Evolutionary conservation across 768 basidiomycete genomes (phyloP), one percentile per base, ranked within the genome.

Genomic region (Neoboletus brunneissimus): DNA sequence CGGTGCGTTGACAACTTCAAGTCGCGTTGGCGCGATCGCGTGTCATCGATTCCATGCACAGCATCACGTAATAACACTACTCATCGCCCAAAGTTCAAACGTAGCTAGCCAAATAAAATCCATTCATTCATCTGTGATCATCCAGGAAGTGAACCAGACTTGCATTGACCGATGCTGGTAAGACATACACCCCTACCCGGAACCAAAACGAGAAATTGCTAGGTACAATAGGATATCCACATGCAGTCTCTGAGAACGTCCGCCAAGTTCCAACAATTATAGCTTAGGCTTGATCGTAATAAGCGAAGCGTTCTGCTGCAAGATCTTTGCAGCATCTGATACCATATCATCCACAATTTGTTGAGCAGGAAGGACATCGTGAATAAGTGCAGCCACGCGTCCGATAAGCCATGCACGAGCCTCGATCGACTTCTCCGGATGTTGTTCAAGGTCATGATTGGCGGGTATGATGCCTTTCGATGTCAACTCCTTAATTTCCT

Each of bases 261-360:
- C 1, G 15, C 31, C 0, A n/a, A n/a, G n/a, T n/a, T n/a, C n/a
- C n/a, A 35, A 38, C 12, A 43, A 38, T 50, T 68, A 87, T 57
- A 87, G 73, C 73, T 80, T 86, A 31, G 85, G 72, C 70, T 75
- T 82, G 31, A 73, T 54, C 40, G 66, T 68, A 8, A 82, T 70
- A 53, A 73, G 55, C 35, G 75, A 72, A 38, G 68, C 73, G 42
- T 75, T 74, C 43, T 71, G 71, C 51, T 76, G 72, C 48, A 87
- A 58, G 48, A 81, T 74, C 66, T 69, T 68, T 40, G 74, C 79
- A 10, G 86, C 86, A 5, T 83, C 82, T 8, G 73, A 72, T 20
- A 88, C 80, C 92, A 95, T 94, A 56, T 80, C 79, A 29, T 94
- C 90, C 47, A 94, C 78, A 61, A 95, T 95, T 48, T 78, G 77